phyloP scores from a whole-genome alignment of 306 rosid species.

The Herpetospermum pedunculosum region DNA sequence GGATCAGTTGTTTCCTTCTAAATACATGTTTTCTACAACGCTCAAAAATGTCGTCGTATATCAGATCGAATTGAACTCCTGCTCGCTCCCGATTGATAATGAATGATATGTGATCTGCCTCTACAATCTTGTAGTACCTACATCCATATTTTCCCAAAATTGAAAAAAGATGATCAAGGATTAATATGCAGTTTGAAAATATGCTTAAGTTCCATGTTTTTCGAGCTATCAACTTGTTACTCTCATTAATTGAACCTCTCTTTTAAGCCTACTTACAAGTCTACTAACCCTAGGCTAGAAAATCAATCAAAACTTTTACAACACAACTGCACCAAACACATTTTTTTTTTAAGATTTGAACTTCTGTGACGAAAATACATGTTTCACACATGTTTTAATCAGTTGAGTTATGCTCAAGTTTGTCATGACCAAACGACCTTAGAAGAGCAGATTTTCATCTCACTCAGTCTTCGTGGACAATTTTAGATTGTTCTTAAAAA shows the following conservation, averaged over 20 bases:
- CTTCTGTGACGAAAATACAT: too few relatives aligned
- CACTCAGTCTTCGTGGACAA: neutral
- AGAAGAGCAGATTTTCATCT: neutral
- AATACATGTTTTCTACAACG: conserved; percentile 85
- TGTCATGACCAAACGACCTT: neutral
- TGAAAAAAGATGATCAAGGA: neutral
- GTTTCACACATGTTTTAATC: too few relatives aligned
- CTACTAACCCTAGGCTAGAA: neutral
- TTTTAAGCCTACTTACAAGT: neutral
- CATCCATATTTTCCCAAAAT: neutral
- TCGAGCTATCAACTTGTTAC: neutral
- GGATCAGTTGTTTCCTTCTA: conserved; percentile 41
- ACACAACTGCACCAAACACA: too few relatives aligned
- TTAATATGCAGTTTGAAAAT: neutral
- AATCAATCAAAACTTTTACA: neutral
- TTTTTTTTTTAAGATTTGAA: too few relatives aligned
- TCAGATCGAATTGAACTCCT: conserved; percentile 75
- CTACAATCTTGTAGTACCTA: conserved; percentile 94
- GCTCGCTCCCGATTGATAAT: conserved; percentile 81
- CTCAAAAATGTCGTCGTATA: conserved; percentile 78
- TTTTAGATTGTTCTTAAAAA: too few relatives aligned
- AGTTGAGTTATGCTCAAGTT: too few relatives aligned
- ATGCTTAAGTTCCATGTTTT: neutral
- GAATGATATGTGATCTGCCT: conserved; percentile 78
- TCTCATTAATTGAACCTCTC: neutral